Evolutionary conservation across 2,329 filamentous ascomycete species (phyloP), one percentile per base, ranked within the genome.

Genomic region (Penicillium freii): DNA sequence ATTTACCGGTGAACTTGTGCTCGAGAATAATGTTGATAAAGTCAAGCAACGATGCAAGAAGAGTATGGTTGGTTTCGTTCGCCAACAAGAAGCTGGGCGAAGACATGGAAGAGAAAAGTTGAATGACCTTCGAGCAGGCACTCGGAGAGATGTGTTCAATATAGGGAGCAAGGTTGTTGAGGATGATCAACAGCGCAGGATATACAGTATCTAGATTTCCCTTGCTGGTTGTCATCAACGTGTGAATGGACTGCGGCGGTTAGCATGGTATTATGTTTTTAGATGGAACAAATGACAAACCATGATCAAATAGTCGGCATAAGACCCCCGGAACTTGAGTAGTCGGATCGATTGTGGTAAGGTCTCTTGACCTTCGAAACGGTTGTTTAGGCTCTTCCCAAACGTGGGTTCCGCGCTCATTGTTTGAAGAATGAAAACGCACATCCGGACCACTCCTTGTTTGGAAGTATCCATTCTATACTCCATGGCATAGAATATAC

Each of bases 371-470:
- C 87, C 89, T 61, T 92, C 88, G 66, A 99, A 97, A 17, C 81
- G 82, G 75, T 91, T 92, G 76, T 97, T 97, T 50, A 99, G 81
- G 66, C 91, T 93, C 69, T 88, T 85, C 31, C 92, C 93, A 74
- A 97, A 97, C 61, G 89, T 92, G 55, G 88, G 84, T 75, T 97
- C 94, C 2, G 95, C 92, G 68, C 93, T 97, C 69, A 99, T 78
- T 0, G 94, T 97, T 75, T 99, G 94, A 40, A 99, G 78, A 43
- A 97, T 83, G 73, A 99, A 97, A n/a, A 95, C 88, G 74, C 94
- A 97, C 92, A 97, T 97, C 54, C 94, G 85, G 27, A 97, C 91
- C 1, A 97, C 82, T 0, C 94, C 94, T 73, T 97, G 92, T 72
- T 93, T 95, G 1, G 92, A 87, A 21, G 89, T 80, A 69, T 97